A percentile compares a stretch with the other conserved stretches of the same genome.
Evolutionary conservation across 805 yeast genomes (phyloP).

Genomic region (Schizosaccharomyces lindneri): DNA sequence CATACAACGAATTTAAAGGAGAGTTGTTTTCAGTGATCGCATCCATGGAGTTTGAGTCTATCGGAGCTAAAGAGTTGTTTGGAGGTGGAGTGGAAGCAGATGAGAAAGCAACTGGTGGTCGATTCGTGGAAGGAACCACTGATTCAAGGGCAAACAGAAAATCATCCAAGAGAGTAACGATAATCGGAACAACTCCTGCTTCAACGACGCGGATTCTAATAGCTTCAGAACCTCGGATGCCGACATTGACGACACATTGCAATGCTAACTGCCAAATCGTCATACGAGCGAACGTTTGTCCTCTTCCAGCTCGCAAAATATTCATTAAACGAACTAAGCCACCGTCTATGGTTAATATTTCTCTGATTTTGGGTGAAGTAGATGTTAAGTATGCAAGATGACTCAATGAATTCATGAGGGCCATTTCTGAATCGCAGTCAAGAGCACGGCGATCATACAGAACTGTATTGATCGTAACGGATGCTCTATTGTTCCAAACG

Average conservation of each 20-base stretch:
- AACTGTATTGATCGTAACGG: conserved; percentile 72
- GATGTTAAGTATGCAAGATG: conserved; percentile 72
- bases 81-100: neutral
- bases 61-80: conserved; percentile 2
- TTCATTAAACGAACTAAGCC: conserved; percentile 73
- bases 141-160: conserved; percentile 22
- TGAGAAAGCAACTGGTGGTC: neutral
- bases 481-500: conserved; percentile 38
- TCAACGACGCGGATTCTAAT: conserved; percentile 68
- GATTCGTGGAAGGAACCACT: neutral
- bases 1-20: neutral
- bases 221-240: conserved; percentile 76
- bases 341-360: conserved; percentile 70
- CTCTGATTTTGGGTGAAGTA: conserved; percentile 69
- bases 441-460: conserved; percentile 79
- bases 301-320: conserved; percentile 68
- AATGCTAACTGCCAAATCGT: conserved; percentile 61
- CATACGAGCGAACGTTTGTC: conserved; percentile 36
- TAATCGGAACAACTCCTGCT: conserved; percentile 75
- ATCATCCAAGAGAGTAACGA: conserved; percentile 80
- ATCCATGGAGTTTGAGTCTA: neutral
- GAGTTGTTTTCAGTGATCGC: neutral
- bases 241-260: conserved; percentile 74
- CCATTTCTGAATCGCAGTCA: conserved; percentile 72
- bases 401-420: conserved; percentile 73